Evolutionary conservation across 129 eudicot species (phyloP).

Genomic region (Saussurea involucrata): DNA sequence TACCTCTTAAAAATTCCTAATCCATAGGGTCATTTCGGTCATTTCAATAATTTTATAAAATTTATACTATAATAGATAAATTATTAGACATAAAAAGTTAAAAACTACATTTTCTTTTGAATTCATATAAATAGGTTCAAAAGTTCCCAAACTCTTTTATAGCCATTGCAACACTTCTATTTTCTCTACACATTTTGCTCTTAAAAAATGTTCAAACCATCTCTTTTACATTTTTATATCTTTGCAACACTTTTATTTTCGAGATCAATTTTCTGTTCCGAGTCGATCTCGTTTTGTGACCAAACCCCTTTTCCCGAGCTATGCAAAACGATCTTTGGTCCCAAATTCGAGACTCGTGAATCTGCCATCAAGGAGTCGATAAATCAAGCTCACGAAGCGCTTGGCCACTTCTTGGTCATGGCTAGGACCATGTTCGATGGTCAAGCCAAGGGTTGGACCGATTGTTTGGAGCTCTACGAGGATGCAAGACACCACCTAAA

Average conservation of each 20-base stretch:
- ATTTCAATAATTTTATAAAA: not conserved
- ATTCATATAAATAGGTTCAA: constrained; percentile 16
- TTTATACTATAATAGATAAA: not conserved
- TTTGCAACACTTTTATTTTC: constrained; percentile 7
- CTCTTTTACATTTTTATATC: not conserved
- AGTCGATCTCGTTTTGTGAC: constrained; percentile 21
- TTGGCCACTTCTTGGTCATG: constrained; percentile 23
- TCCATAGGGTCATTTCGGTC: not conserved
- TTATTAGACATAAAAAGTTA: not conserved
- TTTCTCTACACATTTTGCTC: not conserved
- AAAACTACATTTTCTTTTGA: not conserved
- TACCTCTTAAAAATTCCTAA: not conserved
- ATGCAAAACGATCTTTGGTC: constrained; percentile 24
- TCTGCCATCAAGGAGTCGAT: constrained; percentile 29
- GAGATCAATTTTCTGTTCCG: constrained; percentile 1
- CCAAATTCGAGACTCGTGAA: constrained; percentile 15
- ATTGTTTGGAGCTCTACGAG: constrained; percentile 57
- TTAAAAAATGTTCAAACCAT: constrained; percentile 17
- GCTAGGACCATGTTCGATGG: constrained; percentile 22
- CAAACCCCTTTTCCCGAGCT: constrained; percentile 33
- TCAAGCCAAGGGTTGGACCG: constrained; percentile 39
- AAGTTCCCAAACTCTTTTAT: not conserved
- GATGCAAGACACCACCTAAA: constrained; percentile 33
- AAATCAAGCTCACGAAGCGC: constrained; percentile 31
- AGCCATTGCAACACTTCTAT: not conserved